Evolutionary conservation across 1,139 yeast species (phyloP).

Genomic region (Maudiozyma humilis): DNA sequence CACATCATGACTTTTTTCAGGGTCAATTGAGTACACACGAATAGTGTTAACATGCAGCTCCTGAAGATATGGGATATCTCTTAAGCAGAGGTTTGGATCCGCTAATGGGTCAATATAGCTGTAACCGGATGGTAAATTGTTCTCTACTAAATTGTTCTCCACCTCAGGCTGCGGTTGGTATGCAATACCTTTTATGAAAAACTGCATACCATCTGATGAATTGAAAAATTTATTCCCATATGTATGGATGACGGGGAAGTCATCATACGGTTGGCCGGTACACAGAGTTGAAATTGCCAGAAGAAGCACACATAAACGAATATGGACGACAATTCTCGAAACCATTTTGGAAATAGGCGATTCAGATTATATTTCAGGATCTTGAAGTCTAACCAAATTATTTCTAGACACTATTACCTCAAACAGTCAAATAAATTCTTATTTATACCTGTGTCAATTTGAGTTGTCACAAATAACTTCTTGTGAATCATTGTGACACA

Average conservation of each 20-base stretch:
- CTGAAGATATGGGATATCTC: slow-evolving; percentile 43
- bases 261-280: neutral
- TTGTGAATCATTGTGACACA: too few relatives aligned
- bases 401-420: too few relatives aligned
- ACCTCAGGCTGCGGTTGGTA: slow-evolving; percentile 39
- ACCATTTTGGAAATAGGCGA: too few relatives aligned
- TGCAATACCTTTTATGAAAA: slow-evolving; percentile 51
- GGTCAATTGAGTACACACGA: slow-evolving; percentile 49
- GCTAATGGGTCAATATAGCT: slow-evolving; percentile 49
- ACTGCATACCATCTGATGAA: slow-evolving; percentile 39
- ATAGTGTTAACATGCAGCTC: slow-evolving; percentile 46
- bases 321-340: too few relatives aligned
- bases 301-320: too few relatives aligned
- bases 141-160: slow-evolving; percentile 16
- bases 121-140: slow-evolving; percentile 30
- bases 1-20: slow-evolving; percentile 41
- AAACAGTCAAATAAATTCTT: too few relatives aligned
- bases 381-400: too few relatives aligned
- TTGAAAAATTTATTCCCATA: slow-evolving; percentile 43
- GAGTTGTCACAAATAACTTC: too few relatives aligned
- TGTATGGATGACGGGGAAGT: slow-evolving; percentile 32
- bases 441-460: too few relatives aligned
- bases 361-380: too few relatives aligned
- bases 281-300: too few relatives aligned
- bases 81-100: slow-evolving; percentile 38